phyloP scores from a whole-genome alignment of 768 basidiomycete species.

The Thelephora ganbajun region DNA sequence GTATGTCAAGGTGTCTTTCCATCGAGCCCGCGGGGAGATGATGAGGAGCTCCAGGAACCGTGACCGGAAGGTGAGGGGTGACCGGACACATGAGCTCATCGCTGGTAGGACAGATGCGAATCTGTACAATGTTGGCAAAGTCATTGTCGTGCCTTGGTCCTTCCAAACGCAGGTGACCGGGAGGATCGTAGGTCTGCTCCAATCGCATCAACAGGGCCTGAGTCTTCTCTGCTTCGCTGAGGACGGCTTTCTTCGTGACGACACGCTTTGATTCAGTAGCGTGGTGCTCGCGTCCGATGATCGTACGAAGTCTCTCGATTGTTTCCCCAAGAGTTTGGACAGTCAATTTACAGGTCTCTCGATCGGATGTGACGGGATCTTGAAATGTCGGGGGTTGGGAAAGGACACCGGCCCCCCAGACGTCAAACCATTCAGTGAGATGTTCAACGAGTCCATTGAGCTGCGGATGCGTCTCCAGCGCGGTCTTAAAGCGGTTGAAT shows the following conservation, averaged over 20 bases:
- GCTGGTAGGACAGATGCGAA: constrained; percentile 60
- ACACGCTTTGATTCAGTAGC: constrained; percentile 15
- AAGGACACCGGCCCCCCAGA: constrained; percentile 31
- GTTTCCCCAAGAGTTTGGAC: constrained; percentile 21
- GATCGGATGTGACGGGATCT: constrained; percentile 24
- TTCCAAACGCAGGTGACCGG: constrained; percentile 31
- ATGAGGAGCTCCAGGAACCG: constrained; percentile 46
- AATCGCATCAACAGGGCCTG: constrained; percentile 27
- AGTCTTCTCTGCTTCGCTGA: constrained; percentile 9
- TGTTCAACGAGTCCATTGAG: constrained; percentile 26
- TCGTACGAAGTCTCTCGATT: constrained; percentile 21
- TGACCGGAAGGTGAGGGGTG: constrained; percentile 48
- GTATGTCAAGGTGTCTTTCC: constrained; percentile 54
- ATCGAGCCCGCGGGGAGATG: constrained; percentile 43
- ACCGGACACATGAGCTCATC: constrained; percentile 38
- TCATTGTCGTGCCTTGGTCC: constrained; percentile 55
- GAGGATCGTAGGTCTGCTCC: constrained; percentile 34
- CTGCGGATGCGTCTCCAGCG: constrained; percentile 29
- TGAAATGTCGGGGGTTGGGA: constrained; percentile 27
- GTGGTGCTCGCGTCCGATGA: constrained; percentile 36
- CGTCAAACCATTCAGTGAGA: constrained; percentile 29
- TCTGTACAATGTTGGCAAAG: constrained; percentile 31
- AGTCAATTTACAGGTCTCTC: constrained; percentile 23
- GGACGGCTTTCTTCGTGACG: background rate
- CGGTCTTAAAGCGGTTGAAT: constrained; percentile 46